phyloP scores from a whole-genome alignment of 257 asterid genomes.

The Lycium barbarum region DNA sequence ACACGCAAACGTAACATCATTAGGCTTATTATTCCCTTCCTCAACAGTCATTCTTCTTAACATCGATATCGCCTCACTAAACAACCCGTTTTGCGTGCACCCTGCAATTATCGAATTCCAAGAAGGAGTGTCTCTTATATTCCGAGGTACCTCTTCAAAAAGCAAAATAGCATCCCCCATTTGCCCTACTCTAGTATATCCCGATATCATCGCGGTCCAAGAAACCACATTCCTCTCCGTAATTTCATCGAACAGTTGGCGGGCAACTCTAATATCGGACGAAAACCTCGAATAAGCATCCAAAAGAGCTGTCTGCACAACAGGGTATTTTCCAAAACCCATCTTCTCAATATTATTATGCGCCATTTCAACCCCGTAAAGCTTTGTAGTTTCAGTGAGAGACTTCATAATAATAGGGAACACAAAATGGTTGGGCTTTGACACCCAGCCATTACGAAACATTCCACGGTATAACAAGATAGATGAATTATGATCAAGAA shows the following conservation, averaged over 20 bases:
- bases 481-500: slow-evolving; percentile 56
- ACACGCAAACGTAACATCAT: slow-evolving; percentile 70
- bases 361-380: slow-evolving; percentile 63
- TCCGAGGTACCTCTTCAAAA: slow-evolving; percentile 64
- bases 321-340: slow-evolving; percentile 60
- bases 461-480: slow-evolving; percentile 60
- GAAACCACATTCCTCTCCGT: slow-evolving; percentile 64
- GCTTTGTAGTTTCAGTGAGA: slow-evolving; percentile 55
- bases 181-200: slow-evolving; percentile 64
- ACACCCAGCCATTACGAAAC: slow-evolving; percentile 47
- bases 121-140: slow-evolving; percentile 66
- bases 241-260: slow-evolving; percentile 77
- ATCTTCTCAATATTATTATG: slow-evolving; percentile 67
- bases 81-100: slow-evolving; percentile 76
- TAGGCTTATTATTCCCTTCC: slow-evolving; percentile 59
- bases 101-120: slow-evolving; percentile 88
- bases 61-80: slow-evolving; percentile 64
- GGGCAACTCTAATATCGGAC: slow-evolving; percentile 50
- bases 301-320: slow-evolving; percentile 71
- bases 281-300: slow-evolving; percentile 62
- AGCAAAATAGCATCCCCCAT: slow-evolving; percentile 65
- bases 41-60: slow-evolving; percentile 70
- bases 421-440: slow-evolving; percentile 74
- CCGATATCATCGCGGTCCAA: slow-evolving; percentile 90
- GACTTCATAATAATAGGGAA: slow-evolving; percentile 63